A percentile compares a stretch with the other conserved stretches of the same genome.
These are phyloP conservation scores for Globisporangium viniferum DNA, from an alignment of 352 stramenopile species.

Conservation along the genomic window DNA sequence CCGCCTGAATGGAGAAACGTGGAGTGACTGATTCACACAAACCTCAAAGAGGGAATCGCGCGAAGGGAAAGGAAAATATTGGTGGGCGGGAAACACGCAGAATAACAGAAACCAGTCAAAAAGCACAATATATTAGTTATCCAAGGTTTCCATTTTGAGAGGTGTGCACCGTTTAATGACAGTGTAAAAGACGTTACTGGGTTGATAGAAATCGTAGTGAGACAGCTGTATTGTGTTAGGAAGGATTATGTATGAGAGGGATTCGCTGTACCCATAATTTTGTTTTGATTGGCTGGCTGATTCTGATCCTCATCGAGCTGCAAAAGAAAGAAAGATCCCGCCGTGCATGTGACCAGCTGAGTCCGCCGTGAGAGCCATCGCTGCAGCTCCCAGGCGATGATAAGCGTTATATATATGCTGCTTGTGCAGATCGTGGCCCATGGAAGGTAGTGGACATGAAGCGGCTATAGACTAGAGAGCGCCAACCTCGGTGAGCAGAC, in stretches of 20 bases:
- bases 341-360: no score
- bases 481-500: no score
- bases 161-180: background rate
- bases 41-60: background rate
- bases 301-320: background rate
- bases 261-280: background rate
- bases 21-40: slow-evolving; percentile 3
- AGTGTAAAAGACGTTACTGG: background rate
- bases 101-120: background rate
- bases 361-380: no score
- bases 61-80: background rate
- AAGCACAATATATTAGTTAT: background rate
- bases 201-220: background rate
- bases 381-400: no score
- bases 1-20: background rate
- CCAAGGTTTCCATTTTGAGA: background rate
- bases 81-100: background rate
- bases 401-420: no score
- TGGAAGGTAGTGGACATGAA: no score
- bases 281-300: slow-evolving; percentile 4
- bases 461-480: no score
- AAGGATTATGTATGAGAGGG: background rate
- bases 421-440: no score
- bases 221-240: background rate
- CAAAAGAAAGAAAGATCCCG: background rate